Evolutionary conservation across 2,329 filamentous ascomycete genomes (phyloP).

Genomic region (Trichophyton rubrum): DNA sequence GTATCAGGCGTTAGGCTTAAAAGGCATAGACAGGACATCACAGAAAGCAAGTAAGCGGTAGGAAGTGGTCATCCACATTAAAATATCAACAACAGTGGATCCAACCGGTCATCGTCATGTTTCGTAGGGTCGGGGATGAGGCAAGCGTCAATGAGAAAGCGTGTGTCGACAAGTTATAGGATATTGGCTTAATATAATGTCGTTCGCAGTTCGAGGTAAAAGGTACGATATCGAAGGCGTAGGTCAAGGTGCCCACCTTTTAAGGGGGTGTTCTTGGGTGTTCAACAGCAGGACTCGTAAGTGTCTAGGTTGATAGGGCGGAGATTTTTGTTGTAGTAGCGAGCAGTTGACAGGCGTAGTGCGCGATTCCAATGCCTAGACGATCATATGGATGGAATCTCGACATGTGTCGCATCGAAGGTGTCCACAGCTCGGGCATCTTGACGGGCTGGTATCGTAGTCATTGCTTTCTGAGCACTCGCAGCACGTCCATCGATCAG

Average conservation of each 20-base stretch:
- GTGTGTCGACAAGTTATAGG: not conserved
- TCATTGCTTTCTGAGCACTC: not conserved
- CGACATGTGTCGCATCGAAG: not conserved
- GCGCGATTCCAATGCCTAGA: not conserved
- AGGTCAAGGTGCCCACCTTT: not conserved
- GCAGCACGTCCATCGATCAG: constrained; percentile 2
- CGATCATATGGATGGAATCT: not conserved
- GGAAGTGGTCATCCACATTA: not conserved
- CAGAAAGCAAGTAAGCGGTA: not conserved
- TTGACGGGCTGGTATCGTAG: not conserved
- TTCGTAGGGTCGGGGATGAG: not conserved
- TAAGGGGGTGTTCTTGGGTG: not conserved
- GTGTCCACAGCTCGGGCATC: not conserved
- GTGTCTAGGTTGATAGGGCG: not conserved
- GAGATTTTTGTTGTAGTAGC: no score
- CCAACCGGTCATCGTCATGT: not conserved
- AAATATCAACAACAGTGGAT: not conserved
- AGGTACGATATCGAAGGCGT: not conserved
- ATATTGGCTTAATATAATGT: not conserved
- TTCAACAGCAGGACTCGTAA: not conserved
- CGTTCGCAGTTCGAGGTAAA: not conserved
- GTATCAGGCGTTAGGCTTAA: not conserved
- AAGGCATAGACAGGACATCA: not conserved
- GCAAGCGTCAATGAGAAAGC: not conserved
- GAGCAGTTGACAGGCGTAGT: not conserved